phyloP scores from a whole-genome alignment of 1,284 basidiomycete genomes.

The Sanghuangporus sanghuang region DNA sequence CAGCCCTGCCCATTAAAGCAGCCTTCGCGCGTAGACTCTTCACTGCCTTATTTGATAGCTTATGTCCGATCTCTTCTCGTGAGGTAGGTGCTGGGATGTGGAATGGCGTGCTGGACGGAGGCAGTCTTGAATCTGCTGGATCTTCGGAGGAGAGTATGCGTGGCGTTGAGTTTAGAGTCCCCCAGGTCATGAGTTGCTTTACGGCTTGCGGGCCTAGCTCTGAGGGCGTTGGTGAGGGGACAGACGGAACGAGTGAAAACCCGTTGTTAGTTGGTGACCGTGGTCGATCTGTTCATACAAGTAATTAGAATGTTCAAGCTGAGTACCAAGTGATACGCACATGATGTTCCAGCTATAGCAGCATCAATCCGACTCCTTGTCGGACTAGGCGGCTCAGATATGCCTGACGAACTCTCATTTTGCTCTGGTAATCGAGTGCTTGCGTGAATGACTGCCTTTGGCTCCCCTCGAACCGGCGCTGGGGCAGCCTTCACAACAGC shows the following conservation, averaged over 20 bases:
- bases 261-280: slow-evolving; percentile 49
- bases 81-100: slow-evolving; percentile 63
- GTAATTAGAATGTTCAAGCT: slow-evolving; percentile 12
- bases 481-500: slow-evolving; percentile 34
- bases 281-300: slow-evolving; percentile 44
- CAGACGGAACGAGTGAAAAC: slow-evolving; percentile 71
- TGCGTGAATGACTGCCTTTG: slow-evolving; percentile 66
- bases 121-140: slow-evolving; percentile 33
- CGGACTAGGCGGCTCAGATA: slow-evolving; percentile 74
- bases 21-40: slow-evolving; percentile 69
- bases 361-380: slow-evolving; percentile 84
- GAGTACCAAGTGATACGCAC: slow-evolving; percentile 34
- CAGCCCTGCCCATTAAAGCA: slow-evolving; percentile 39
- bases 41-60: slow-evolving; percentile 67
- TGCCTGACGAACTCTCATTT: slow-evolving; percentile 37
- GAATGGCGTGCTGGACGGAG: slow-evolving; percentile 58
- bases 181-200: slow-evolving; percentile 92
- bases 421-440: slow-evolving; percentile 79
- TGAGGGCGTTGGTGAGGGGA: slow-evolving; percentile 83
- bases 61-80: slow-evolving; percentile 75
- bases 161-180: slow-evolving; percentile 82
- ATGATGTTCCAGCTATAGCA: slow-evolving; percentile 80
- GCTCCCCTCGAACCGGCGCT: slow-evolving; percentile 40
- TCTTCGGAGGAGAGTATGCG: slow-evolving; percentile 72
- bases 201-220: slow-evolving; percentile 70